Evolutionary conservation across 306 rosid species (phyloP).

Genomic region (Fragaria vesca): DNA sequence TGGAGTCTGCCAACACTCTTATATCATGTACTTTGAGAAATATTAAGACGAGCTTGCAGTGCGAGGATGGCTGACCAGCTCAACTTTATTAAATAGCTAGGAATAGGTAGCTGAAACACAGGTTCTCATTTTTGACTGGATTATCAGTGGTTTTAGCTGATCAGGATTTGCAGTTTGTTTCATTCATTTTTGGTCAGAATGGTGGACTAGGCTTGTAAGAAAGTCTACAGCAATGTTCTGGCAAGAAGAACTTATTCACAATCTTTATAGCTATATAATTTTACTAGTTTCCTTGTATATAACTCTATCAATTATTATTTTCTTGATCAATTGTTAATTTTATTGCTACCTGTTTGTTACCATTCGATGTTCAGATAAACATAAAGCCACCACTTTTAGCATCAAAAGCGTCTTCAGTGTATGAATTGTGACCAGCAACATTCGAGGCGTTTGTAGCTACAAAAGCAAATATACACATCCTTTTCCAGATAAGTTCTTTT

Average conservation of each 20-base stretch:
- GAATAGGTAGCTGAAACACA: constrained; percentile 26
- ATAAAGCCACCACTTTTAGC: neutral
- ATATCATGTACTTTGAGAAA: constrained; percentile 74
- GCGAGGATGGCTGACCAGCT: constrained; percentile 69
- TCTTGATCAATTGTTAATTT: neutral
- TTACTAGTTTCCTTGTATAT: constrained; percentile 3
- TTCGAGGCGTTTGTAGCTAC: neutral
- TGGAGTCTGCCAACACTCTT: constrained; percentile 77
- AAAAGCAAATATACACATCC: neutral
- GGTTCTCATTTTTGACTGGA: constrained; percentile 20
- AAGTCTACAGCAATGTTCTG: neutral
- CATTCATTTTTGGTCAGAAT: constrained; percentile 38
- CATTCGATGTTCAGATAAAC: neutral
- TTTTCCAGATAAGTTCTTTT: neutral
- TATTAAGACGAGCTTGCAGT: constrained; percentile 80
- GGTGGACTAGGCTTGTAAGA: constrained; percentile 25
- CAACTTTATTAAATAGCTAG: constrained; percentile 31
- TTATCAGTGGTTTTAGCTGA: constrained; percentile 33
- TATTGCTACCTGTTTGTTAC: neutral
- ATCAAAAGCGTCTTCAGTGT: neutral
- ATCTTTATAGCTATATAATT: neutral
- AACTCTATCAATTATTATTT: too few species aligned
- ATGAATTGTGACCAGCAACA: neutral
- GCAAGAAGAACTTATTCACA: neutral
- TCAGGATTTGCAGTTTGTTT: constrained; percentile 31